Evolutionary conservation across 805 yeast genomes (phyloP), one percentile per base, ranked within the genome.

Genomic region (Saccharomyces mikatae): DNA sequence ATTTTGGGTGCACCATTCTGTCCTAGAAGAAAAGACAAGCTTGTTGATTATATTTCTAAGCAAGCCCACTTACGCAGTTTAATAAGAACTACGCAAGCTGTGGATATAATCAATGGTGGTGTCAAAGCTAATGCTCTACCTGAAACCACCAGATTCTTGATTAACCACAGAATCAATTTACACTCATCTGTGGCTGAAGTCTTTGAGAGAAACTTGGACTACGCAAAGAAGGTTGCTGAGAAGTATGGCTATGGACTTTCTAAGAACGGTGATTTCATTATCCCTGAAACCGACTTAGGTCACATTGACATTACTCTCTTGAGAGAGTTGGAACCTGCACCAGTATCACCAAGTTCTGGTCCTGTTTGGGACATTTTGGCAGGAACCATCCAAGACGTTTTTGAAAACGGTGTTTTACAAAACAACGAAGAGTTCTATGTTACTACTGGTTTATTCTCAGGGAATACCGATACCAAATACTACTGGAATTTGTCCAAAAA

Each of bases 121-220:
- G 78, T 82, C 55, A 87, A 87, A 69, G 76, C 84, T 27, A 87
- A 87, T 63, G 90, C 94, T 0, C 71, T 87, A 49, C 95, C 96
- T 2, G 92, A 87, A 64, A 68, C 74, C 27, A 80, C 80, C 2
- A 67, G 70, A 30, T 73, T 82, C 46, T 64, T 76, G 36, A 74
- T 84, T 47, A 86, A 88, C 69, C 86, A 85, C 62, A 76, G 95
- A 63, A 75, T 87, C 53, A 78, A 81, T 21, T 71, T 82, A 48
- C 89, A 82, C 57, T 76, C 83, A 14, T 70, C 76, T 24, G 74
- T 78, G 1, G 68, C 72, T 4, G 76, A 72, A 21, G 77, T 76
- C 3, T 60, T 71, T 17, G 73, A 74, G 24, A 73, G 71, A 51
- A 71, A 79, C 41, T 41, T 69, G 6, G 53, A 54, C 0, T 68